Evolutionary conservation across 73 alveolate species (phyloP), one percentile per base, ranked within the genome.

Genomic region (Loxodes magnus): DNA sequence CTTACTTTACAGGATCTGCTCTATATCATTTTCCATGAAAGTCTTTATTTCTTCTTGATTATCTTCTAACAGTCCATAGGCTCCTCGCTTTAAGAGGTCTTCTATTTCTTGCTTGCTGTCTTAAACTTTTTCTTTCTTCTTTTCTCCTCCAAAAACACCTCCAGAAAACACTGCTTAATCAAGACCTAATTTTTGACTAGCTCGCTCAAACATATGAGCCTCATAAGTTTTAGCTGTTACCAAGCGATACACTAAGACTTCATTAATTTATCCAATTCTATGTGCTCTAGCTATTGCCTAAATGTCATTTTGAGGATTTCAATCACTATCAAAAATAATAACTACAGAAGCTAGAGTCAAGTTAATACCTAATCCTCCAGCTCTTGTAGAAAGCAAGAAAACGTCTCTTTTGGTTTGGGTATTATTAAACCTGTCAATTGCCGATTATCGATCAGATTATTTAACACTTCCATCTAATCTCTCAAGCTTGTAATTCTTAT

Each of bases 271-370:
- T 31, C 99, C 99, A 25, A 94, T 84, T 67, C 99, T 78, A 66
- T 94, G 99, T 17, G 98, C 98, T 67, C 99, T 74, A 42, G 98
- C 99, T 19, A 92, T 89, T 3, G 99, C 99, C 64, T 76, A 61
- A 24, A 71, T 77, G 39, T 61, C 74, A 64, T 95, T 95, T 62
- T 90, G 82, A 12, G 98, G 99, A 68, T 95, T 95, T 98, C 99
- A 95, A 61, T 92, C 98, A 54, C 89, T 77, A 61, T 95, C 99
- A 67, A 82, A 95, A 64, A 95, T 93, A 6, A 95, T 84, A 12
- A 95, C 99, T 6, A 94, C 94, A 70, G 93, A 84, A 0, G 99
- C 98, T 20, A 94, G 73, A 7, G 98, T 94, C 67, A 94, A 74
- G 74, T 87, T 94, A 43, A 94, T 87, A 15, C 99, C 99, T 9